Base-by-base conservation (phyloP, 352 stramenopile species). In the Phytophthora cajani region DNA sequence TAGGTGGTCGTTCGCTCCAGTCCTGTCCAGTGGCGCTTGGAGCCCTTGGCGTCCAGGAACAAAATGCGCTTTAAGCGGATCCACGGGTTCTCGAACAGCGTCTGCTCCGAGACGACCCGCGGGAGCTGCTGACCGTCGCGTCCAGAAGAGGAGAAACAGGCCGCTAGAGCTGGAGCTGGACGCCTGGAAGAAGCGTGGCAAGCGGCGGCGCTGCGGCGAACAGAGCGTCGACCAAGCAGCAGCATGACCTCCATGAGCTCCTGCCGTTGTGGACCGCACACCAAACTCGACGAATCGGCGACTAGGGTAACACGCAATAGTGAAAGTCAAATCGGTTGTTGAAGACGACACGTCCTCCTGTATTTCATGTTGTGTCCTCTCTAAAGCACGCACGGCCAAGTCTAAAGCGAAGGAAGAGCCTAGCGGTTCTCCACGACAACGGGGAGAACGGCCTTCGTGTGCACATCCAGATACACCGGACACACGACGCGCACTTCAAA, bases 401-500 rank as follows among this genome's bases (percentile, higher is more conserved):
- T 58, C 16, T 23, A 56, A 33, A 56, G n/a, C 52, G 21, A 9
- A 17, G 14, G 30, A 23, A 40, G 19, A 16, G 46, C 59, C 36
- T 71, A 75, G 30, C 65, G 59, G 25, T 64, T 86, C 23, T 77
- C 81, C 5, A 94, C 84, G 14, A 75, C 51, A 32, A 94, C 27
- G 0, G 77, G 58, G 6, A 91, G 53, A 19, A 42, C 61, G 1
- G 69, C 33, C 44, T 74, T 84, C 17, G 83, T 69, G 21, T 91
- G 77, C 9, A 82, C 80, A 59, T 84, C 85, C 10, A 95, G 62
- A 72, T 94, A 94, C 51, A 76, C 68, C 1, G 78, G 75, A 21
- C 81, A 90, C 54, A 92, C 58, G 3, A 86, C 88, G n/a, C 86
- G 82, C n/a, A 94, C 63, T 46, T 95, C 88, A 21, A 95, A 65